Conservation (phyloP, 2,329 filamentous ascomycete genomes). For the Sphaerulina populicola region DNA sequence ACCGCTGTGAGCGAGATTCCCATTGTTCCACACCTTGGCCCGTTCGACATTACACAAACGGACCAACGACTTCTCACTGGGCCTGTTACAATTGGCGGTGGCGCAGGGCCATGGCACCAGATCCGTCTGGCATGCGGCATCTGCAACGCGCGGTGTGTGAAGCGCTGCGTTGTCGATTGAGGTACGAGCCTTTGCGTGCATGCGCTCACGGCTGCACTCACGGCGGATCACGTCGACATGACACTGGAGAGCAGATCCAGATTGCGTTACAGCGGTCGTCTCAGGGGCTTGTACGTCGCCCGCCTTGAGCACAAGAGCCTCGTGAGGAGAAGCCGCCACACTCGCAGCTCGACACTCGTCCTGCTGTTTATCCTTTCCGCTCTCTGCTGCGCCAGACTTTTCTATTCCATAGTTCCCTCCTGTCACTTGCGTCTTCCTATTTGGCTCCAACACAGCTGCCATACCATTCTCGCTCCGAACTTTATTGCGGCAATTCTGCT, state of each 20-base stretch:
- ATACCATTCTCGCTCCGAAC: not conserved
- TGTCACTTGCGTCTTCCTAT: too few relatives aligned
- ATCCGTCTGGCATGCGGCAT: conserved; percentile 1
- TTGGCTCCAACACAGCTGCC: not conserved
- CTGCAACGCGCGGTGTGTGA: not conserved
- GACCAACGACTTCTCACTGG: not conserved
- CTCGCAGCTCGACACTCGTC: too few relatives aligned
- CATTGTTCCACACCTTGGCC: not conserved
- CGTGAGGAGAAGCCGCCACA: too few relatives aligned
- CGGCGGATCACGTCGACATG: too few relatives aligned
- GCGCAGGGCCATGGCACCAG: conserved; percentile 3
- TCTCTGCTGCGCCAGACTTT: too few relatives aligned
- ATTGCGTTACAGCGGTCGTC: too few relatives aligned
- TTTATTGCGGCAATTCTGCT: not conserved
- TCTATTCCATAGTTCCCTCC: too few relatives aligned
- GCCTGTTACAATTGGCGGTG: not conserved
- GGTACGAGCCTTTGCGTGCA: not conserved
- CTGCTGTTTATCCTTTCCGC: too few relatives aligned
- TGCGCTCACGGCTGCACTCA: too few relatives aligned
- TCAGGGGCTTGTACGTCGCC: too few relatives aligned
- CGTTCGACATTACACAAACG: not conserved
- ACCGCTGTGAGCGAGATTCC: not conserved
- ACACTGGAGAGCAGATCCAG: too few relatives aligned
- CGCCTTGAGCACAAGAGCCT: too few relatives aligned
- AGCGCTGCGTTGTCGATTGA: not conserved